Evolutionary conservation across 208 protist species (phyloP).

Genomic region (Trichomonas gallinae): DNA sequence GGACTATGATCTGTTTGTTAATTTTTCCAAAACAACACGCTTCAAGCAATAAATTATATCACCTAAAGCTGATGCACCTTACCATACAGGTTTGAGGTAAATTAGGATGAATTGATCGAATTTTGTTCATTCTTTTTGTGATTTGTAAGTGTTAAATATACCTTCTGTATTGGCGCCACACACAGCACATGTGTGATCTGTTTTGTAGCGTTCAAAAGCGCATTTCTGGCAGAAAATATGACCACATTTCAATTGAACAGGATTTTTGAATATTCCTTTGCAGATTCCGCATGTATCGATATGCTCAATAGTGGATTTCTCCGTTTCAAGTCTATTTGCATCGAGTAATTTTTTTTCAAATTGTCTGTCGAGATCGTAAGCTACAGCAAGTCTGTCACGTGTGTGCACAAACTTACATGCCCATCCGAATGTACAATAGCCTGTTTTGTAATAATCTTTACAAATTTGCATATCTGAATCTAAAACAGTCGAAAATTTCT

Average conservation of each 20-base stretch:
- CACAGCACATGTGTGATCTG: neutral
- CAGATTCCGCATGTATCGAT: neutral
- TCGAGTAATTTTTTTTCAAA: neutral
- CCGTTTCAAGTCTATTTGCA: neutral
- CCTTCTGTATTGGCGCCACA: neutral
- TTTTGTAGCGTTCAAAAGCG: neutral
- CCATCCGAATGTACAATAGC: neutral
- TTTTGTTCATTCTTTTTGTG: too few species aligned
- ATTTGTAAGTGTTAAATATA: slow-evolving; percentile 6
- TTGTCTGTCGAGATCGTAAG: neutral
- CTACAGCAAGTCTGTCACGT: neutral
- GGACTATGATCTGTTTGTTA: too few species aligned
- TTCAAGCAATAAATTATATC: too few species aligned
- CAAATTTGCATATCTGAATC: neutral
- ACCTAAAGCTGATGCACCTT: too few species aligned
- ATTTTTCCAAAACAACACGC: too few species aligned
- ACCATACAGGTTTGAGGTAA: too few species aligned
- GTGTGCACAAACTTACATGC: neutral
- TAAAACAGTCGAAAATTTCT: neutral
- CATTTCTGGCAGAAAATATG: neutral
- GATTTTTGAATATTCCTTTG: neutral
- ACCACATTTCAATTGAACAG: neutral
- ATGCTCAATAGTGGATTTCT: neutral
- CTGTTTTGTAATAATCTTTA: neutral
- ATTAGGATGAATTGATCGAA: too few species aligned